Base-by-base conservation (phyloP, 306 rosid genomes). In the Pyrus betulifolia region DNA sequence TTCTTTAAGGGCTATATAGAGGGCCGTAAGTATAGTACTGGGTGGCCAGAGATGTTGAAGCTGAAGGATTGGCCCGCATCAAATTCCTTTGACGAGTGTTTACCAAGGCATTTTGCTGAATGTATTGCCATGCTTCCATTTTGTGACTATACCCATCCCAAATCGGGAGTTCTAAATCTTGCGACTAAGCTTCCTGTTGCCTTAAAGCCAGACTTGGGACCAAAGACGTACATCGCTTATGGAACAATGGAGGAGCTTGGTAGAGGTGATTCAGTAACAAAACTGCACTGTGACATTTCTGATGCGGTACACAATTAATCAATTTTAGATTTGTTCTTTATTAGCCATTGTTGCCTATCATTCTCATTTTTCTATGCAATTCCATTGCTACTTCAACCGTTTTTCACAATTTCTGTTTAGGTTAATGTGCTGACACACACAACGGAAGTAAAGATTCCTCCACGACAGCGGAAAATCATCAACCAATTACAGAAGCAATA, bases 51-150 rank as follows among this genome's bases (percentile, higher is more conserved):
- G 70, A 89, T 89, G 90, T 74, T 89, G 77, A 89, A 89, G 86
- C 86, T 89, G 55, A 89, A 89, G 82, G 93, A 89, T 77, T 89
- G 93, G 90, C 93, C 93, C 77, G 81, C 93, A 46, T 81, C 93
- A 81, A 89, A 83, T 81, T 81, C 75, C 64, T 89, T 89, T 61
- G 93, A 89, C 76, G 87, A 89, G 77, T 89, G 93, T 79, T 82
- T 89, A 67, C 93, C 90, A 12, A 83, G 93, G 81, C 93, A 89
- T 63, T 83, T 87, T 55, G 86, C 87, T 27, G 93, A 89, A 83
- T 89, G 81, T 75, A 51, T 79, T 62, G 79, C 89, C 13, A 86
- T 89, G 93, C 89, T 89, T 79, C 93, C 93, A 54, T 89, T 82
- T 52, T 63, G 82, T 74, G 93, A 89, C 72, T 86, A 89, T 72